These are phyloP conservation scores for Solanum chacoense DNA, from an alignment of 305 asterid genomes.

Conservation along the genomic window DNA sequence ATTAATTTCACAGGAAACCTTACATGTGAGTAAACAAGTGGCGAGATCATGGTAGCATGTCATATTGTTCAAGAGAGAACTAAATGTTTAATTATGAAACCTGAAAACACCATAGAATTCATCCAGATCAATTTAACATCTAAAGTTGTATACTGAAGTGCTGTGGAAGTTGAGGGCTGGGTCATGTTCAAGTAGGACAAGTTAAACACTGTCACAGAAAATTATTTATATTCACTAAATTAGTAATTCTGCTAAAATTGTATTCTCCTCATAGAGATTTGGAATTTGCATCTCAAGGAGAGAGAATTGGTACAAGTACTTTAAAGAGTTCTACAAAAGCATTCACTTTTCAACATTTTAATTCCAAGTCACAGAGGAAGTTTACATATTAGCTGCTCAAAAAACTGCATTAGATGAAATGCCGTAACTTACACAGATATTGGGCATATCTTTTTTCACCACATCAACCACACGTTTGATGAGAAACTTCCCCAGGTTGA, in stretches of 20 bases:
- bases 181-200: neutral
- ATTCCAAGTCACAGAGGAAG: neutral
- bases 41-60: neutral
- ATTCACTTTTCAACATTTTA: neutral
- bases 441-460: constrained; percentile 83
- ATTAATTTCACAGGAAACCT: constrained; percentile 5
- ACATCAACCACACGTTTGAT: constrained; percentile 89
- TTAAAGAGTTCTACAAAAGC: neutral
- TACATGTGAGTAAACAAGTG: neutral
- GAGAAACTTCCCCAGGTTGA: constrained; percentile 87
- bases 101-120: neutral
- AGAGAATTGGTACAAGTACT: neutral
- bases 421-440: constrained; percentile 50
- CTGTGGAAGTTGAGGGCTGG: neutral
- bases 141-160: neutral
- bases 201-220: neutral
- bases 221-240: neutral
- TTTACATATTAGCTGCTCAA: neutral
- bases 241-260: neutral
- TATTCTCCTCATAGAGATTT: neutral
- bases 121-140: neutral
- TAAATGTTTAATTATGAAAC: neutral
- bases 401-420: neutral
- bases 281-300: neutral
- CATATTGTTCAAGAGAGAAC: neutral